phyloP scores from a whole-genome alignment of 2,329 filamentous ascomycete genomes.

The Xylariomycetidae sp. region DNA sequence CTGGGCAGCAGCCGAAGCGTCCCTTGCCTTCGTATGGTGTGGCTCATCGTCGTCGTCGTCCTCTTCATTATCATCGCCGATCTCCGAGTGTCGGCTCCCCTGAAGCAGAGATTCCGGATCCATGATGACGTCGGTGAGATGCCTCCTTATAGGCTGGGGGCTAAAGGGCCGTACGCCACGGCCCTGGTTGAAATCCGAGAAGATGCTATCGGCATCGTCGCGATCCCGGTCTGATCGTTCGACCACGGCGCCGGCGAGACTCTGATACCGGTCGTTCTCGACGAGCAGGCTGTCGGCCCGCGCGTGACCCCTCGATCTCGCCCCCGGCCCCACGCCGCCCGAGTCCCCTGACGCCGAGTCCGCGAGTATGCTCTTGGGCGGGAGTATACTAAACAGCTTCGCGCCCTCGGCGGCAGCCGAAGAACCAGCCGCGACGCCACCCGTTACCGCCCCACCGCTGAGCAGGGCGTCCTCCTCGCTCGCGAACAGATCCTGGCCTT shows the following conservation, averaged over 20 bases:
- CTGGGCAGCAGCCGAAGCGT: too few relatives aligned
- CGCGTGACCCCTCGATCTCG: conserved; percentile 27
- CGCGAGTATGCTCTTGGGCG: conserved; percentile 59
- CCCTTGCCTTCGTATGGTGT: too few relatives aligned
- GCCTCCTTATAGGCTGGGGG: conserved; percentile 43
- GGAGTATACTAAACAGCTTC: conserved; percentile 61
- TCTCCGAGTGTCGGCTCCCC: conserved; percentile 10
- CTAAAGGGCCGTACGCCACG: conserved; percentile 56
- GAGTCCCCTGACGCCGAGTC: conserved; percentile 39
- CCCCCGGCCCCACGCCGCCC: conserved; percentile 12
- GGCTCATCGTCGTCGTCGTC: conserved; percentile 9
- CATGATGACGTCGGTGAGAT: conserved; percentile 25
- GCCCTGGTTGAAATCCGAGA: conserved; percentile 51
- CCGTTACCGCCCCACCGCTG: conserved; percentile 24
- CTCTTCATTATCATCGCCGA: conserved; percentile 5
- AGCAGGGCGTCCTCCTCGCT: conserved; percentile 28
- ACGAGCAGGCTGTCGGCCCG: conserved; percentile 53
- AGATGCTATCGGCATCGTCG: conserved; percentile 45
- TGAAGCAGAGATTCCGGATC: conserved; percentile 26
- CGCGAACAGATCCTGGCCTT: conserved; percentile 58
- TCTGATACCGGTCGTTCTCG: conserved; percentile 52
- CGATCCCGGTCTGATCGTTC: conserved; percentile 18
- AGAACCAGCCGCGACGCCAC: conserved; percentile 25
- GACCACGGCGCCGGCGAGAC: conserved; percentile 44
- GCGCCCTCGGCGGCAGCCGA: conserved; percentile 29